Base-by-base conservation (phyloP, 768 basidiomycete species). In the Kondoa subrosea region DNA sequence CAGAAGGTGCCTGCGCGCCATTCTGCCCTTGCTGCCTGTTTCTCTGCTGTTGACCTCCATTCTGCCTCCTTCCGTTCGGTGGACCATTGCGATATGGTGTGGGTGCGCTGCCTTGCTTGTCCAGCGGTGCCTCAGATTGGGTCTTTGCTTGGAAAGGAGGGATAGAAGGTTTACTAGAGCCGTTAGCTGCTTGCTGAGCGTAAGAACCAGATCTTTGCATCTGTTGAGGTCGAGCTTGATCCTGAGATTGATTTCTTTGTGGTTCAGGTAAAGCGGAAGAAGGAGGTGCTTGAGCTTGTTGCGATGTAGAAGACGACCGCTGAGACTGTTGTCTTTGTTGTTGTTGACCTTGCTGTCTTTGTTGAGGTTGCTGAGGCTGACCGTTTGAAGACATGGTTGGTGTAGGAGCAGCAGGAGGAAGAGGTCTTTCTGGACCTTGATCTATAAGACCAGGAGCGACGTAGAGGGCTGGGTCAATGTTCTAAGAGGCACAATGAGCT, bases 381-480 rank as follows among this genome's bases (percentile, higher is more conserved):
- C 66, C 26, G n/a, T 59, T 59, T 25, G 4, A 31, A 58, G 8
- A 14, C 12, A 8, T 34, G 33, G 65, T 34, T 26, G 65, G 34
- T 29, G 65, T 56, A 15, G 56, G 66, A 2, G 59, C 56, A 2
- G 66, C 59, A 12, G 40, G 57, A 21, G 66, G 66, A 15, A 25
- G 40, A 27, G 56, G 40, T 27, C 56, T 57, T 31, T 33, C 32
- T 21, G 66, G 67, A 21, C n/a, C 15, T 3, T 30, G 17, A 17
- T 58, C 72, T 2, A 72, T 71, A 21, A 76, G 73, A n/a, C 75
- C 73, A 12, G 91, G 93, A 8, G 91, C 87, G 66, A 99, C 93
- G 78, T 99, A 97, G 68, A 99, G 79, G 2, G 85, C 85, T 71
- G 87, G 86, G 76, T 97, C 95, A 74, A 99, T 96, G 30, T 76